phyloP scores from a whole-genome alignment of 371 early-diverging fungal species.

The Mortierella sp. region DNA sequence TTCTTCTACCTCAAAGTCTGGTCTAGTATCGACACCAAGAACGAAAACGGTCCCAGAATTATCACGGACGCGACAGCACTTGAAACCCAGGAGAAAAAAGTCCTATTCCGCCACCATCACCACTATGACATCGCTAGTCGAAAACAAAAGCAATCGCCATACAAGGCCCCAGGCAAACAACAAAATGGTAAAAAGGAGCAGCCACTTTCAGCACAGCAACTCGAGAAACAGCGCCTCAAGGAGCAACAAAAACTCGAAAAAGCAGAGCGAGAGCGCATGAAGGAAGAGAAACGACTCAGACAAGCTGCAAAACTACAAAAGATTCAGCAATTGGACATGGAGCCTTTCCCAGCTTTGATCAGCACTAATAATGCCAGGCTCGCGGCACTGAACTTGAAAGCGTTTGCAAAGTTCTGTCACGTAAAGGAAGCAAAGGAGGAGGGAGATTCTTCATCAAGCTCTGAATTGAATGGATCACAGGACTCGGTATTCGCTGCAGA shows the following conservation, averaged over 20 bases:
- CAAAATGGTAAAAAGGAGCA: not conserved
- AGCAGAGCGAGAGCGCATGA: not conserved
- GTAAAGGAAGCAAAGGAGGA: not conserved
- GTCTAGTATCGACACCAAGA: constrained; percentile 18
- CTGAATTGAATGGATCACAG: not conserved
- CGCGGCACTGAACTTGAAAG: constrained; percentile 15
- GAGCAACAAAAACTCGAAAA: constrained; percentile 1
- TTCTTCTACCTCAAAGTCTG: constrained; percentile 38
- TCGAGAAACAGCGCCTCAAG: constrained; percentile 17
- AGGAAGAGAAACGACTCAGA: constrained; percentile 17
- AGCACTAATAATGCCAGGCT: constrained; percentile 40
- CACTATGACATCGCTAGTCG: not conserved
- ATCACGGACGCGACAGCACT: no score
- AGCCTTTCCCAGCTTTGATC: constrained; percentile 36
- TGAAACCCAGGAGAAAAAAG: not conserved
- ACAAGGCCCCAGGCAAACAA: not conserved
- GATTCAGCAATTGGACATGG: constrained; percentile 18
- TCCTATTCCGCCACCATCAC: not conserved
- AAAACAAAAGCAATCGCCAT: not conserved
- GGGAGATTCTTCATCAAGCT: not conserved
- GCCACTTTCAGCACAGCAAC: not conserved
- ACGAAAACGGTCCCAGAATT: not conserved
- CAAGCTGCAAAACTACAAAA: constrained; percentile 6
- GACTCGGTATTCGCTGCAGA: not conserved
- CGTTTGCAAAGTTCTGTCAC: constrained; percentile 30